phyloP scores from a whole-genome alignment of 139 green algal species.

The Pseudopediastrum boryanum region DNA sequence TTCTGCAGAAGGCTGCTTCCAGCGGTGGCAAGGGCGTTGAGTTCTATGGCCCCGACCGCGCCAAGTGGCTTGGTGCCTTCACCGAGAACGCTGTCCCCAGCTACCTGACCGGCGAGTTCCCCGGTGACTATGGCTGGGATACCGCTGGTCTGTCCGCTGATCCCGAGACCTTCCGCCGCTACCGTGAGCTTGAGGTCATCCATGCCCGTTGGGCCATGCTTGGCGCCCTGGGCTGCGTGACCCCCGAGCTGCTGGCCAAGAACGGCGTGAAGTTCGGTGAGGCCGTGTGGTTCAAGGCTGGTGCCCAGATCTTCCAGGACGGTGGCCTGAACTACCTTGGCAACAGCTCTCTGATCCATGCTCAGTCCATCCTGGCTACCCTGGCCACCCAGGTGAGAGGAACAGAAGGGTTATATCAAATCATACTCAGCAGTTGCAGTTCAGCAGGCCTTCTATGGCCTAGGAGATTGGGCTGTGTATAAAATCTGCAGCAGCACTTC shows the following conservation, averaged over 20 bases:
- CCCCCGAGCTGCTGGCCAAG: slow-evolving; percentile 56
- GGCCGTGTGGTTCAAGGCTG: slow-evolving; percentile 91
- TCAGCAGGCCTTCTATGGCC: too few species aligned
- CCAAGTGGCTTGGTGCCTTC: slow-evolving; percentile 84
- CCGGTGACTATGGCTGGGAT: slow-evolving; percentile 83
- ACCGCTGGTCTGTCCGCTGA: slow-evolving; percentile 88
- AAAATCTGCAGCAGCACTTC: too few species aligned
- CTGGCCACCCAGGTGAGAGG: slow-evolving; percentile 83
- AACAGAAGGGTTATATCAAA: too few species aligned
- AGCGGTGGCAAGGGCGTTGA: slow-evolving; percentile 20
- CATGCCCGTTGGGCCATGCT: slow-evolving; percentile 84
- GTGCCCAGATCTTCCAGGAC: slow-evolving; percentile 75
- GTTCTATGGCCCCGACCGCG: slow-evolving; percentile 61
- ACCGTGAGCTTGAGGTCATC: slow-evolving; percentile 70
- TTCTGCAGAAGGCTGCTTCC: slow-evolving; percentile 1
- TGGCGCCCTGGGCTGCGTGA: slow-evolving; percentile 58
- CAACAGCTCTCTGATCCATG: slow-evolving; percentile 81
- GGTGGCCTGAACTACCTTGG: slow-evolving; percentile 83
- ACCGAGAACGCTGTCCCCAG: slow-evolving; percentile 53
- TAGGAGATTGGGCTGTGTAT: too few species aligned
- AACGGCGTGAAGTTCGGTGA: slow-evolving; percentile 63
- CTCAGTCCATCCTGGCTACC: slow-evolving; percentile 90
- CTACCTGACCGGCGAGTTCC: slow-evolving; percentile 77
- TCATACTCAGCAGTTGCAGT: too few species aligned
- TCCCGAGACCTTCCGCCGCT: slow-evolving; percentile 90